A percentile compares a stretch with the other conserved stretches of the same genome.
phyloP scores from a whole-genome alignment of 441 rosid species.

The Eutrema salsugineum region DNA sequence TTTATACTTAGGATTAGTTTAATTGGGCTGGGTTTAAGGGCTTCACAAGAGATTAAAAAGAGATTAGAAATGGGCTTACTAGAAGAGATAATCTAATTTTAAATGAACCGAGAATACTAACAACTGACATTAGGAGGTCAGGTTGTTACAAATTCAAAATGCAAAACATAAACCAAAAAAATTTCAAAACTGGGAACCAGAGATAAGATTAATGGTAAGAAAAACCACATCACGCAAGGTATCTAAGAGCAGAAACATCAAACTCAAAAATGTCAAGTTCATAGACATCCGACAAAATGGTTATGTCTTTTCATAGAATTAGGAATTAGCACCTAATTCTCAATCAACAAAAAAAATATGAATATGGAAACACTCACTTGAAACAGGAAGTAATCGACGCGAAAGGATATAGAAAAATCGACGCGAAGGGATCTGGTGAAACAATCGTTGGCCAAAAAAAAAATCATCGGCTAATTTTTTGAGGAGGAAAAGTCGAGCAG shows the following conservation, averaged over 20 bases:
- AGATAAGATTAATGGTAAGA: not conserved
- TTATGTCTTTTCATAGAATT: not conserved
- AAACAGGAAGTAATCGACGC: conserved; percentile 44
- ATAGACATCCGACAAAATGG: not conserved
- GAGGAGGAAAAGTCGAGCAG: too few species aligned
- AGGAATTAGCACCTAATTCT: not conserved
- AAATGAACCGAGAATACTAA: too few species aligned
- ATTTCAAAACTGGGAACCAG: not conserved
- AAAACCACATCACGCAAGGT: not conserved
- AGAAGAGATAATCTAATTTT: too few species aligned
- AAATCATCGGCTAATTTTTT: too few species aligned
- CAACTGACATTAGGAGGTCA: too few species aligned
- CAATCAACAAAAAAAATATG: not conserved
- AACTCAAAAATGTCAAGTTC: not conserved
- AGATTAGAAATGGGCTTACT: too few species aligned
- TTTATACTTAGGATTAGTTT: too few species aligned
- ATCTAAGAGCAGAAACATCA: not conserved
- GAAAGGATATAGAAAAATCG: conserved; percentile 39
- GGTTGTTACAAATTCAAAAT: too few species aligned
- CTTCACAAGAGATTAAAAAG: too few species aligned
- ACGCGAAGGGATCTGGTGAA: too few species aligned
- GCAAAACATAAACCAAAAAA: not conserved
- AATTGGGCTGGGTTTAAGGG: too few species aligned
- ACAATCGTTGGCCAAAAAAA: too few species aligned
- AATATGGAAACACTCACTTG: conserved; percentile 38